Evolutionary conservation across 768 basidiomycete genomes (phyloP).

Genomic region (Amanita rimosa): DNA sequence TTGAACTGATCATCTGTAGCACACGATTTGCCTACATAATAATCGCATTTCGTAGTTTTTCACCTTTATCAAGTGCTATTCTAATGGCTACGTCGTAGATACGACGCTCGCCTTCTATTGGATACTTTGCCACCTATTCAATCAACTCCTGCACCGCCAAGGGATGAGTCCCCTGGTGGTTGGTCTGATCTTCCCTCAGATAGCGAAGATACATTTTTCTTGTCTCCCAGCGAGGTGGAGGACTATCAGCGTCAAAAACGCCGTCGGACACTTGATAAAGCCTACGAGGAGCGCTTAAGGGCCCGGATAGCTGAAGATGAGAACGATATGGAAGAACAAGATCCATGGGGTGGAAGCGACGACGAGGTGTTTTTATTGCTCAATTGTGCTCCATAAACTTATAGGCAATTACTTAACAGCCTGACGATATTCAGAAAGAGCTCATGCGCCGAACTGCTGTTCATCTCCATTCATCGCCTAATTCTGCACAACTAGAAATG

Average conservation of each 20-base stretch:
- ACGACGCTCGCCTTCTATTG: constrained; percentile 70
- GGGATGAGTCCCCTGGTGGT: constrained; percentile 39
- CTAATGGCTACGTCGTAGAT: constrained; percentile 33
- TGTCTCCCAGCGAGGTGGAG: constrained; percentile 53
- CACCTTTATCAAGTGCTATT: constrained; percentile 10
- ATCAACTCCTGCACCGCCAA: constrained; percentile 2
- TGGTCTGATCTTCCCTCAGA: constrained; percentile 87
- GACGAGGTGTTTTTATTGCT: constrained; percentile 41
- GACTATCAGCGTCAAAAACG: constrained; percentile 63
- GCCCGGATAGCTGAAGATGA: constrained; percentile 39
- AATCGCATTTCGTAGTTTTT: constrained; percentile 14
- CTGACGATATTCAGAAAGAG: constrained; percentile 43
- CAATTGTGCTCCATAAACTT: neutral
- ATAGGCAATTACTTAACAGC: constrained; percentile 26
- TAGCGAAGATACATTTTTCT: constrained; percentile 76
- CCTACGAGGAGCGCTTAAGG: constrained; percentile 54
- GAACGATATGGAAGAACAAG: constrained; percentile 24
- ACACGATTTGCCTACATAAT: constrained; percentile 11
- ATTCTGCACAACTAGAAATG: constrained; percentile 76
- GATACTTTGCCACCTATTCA: constrained; percentile 28
- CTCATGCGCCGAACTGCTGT: constrained; percentile 69
- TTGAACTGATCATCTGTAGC: neutral
- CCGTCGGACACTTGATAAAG: constrained; percentile 43
- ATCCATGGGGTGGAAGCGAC: constrained; percentile 58
- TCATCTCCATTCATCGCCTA: constrained; percentile 60